phyloP scores from a whole-genome alignment of 768 basidiomycete genomes.

The Termitomyces sp. region DNA sequence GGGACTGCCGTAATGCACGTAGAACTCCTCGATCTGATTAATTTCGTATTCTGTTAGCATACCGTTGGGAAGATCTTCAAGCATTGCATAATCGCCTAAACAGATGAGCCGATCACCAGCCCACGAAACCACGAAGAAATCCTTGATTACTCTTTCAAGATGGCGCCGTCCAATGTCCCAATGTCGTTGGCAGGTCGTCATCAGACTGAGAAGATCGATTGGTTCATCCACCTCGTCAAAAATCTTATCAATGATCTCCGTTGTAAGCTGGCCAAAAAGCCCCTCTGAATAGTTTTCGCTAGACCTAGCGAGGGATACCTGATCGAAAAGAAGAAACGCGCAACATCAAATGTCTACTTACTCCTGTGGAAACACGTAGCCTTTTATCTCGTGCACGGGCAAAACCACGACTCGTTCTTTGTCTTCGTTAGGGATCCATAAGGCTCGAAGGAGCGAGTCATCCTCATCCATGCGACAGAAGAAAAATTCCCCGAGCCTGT shows the following conservation, averaged over 20 bases:
- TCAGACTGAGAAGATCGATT: background rate
- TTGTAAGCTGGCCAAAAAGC: background rate
- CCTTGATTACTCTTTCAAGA: background rate
- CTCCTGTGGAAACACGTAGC: background rate
- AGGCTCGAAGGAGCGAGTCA: background rate
- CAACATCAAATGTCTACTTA: background rate
- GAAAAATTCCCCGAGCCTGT: background rate
- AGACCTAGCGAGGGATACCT: background rate
- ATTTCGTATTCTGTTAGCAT: background rate
- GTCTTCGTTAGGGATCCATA: background rate
- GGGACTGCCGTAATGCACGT: no score
- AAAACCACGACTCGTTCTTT: background rate
- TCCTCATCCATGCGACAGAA: background rate
- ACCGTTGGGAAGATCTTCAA: background rate
- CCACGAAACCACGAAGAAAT: slow-evolving; percentile 10
- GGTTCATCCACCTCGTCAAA: background rate
- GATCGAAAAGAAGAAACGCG: background rate
- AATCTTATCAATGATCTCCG: background rate
- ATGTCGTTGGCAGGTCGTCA: slow-evolving; percentile 3
- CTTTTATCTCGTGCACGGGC: background rate
- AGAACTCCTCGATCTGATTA: background rate
- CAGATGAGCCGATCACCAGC: slow-evolving; percentile 23
- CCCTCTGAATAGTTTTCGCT: background rate
- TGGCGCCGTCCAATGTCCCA: slow-evolving; percentile 3
- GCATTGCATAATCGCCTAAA: slow-evolving; percentile 15